Evolutionary conservation across 2,329 filamentous ascomycete species (phyloP), one percentile per base, ranked within the genome.

Genomic region (Lachnellula willkommii): DNA sequence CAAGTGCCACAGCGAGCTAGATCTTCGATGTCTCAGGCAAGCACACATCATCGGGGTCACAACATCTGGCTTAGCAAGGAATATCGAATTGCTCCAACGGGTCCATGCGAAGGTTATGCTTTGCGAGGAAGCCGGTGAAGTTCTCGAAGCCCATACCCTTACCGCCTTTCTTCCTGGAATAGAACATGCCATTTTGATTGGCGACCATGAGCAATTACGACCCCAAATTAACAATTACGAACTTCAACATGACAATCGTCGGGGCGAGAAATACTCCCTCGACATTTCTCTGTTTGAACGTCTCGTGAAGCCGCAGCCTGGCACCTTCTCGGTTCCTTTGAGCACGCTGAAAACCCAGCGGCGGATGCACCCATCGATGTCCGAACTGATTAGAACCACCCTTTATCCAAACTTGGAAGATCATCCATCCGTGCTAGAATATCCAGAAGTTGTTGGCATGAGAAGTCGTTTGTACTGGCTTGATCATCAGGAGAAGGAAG

Each of bases 281-380:
- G 78, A 82, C 52, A 62, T 73, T 4, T 78, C 74, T 1, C 71
- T 79, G 1, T 82, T 83, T 61, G 79, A 82, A 66, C 67, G 79
- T 28, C 71, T 82, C 0, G 73, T 77, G 5, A 60, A 68, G 7
- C 63, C 65, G 22, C 59, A 60, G 47, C 43, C 53, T 20, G 61
- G 59, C 40, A 52, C 57, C 12, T 58, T 61, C 0, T 45, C 61
- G 6, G 53, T 70, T 0, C 69, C 71, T 0, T 67, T 73, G 6
- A 69, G 68, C 5, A 66, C 68, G 2, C 71, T 89, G 2, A 72
- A 83, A 11, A 78, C 51, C 77, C 85, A 90, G 65, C 73, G 84
- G 12, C 76, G 85, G 11, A 89, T 89, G 84, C 76, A 79, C 51
- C 86, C 85, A 0, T 74, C 74, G 0, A 84, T 90, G 9, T 77